Percentiles rank a stretch among this genome's conserved stretches.
Evolutionary conservation across 2,329 filamentous ascomycete species (phyloP).

Genomic region (Neofusicoccum kwambonambiense): DNA sequence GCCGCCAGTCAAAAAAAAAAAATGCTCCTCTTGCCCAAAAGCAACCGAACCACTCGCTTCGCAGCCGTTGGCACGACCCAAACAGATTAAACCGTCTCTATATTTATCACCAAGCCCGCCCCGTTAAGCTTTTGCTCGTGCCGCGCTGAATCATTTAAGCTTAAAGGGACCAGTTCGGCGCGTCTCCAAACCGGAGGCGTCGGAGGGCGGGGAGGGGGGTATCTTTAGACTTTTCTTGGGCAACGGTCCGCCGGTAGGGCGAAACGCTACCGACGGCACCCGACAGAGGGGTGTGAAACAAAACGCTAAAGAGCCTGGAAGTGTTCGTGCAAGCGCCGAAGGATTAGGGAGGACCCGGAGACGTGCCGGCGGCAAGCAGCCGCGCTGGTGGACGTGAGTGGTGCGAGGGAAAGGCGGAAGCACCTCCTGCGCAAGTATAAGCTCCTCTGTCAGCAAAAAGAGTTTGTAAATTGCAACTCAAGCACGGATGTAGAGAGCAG

Average conservation of each 20-base stretch:
- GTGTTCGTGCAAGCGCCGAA: neutral
- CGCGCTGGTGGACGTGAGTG: neutral
- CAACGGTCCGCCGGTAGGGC: neutral
- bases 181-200: neutral
- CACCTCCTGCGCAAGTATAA: neutral
- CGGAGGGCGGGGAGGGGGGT: neutral
- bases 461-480: neutral
- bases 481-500: neutral
- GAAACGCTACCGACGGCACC: no score
- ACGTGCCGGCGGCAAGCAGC: neutral
- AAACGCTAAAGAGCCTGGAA: no score
- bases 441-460: neutral
- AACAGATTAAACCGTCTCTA: neutral
- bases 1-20: no score
- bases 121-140: neutral
- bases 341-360: neutral
- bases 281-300: neutral
- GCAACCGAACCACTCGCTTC: no score
- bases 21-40: no score
- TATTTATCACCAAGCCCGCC: neutral
- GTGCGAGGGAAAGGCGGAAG: neutral
- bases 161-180: neutral
- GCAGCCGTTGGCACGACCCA: no score
- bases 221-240: neutral
- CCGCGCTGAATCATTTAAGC: neutral